Evolutionary conservation across 2,329 filamentous ascomycete species (phyloP).

Genomic region (Hymenoscyphus repandus): DNA sequence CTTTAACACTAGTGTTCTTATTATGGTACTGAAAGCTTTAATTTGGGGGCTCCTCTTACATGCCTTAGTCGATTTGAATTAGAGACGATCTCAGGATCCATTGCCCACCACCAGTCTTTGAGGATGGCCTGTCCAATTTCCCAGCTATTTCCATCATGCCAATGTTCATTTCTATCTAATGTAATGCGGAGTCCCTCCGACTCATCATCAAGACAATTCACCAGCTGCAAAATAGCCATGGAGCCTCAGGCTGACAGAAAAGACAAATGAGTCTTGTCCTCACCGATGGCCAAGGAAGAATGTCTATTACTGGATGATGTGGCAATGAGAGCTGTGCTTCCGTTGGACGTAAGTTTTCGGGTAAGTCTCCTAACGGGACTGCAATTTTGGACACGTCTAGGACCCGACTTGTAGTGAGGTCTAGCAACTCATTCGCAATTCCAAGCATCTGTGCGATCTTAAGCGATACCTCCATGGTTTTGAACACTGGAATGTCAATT

Average conservation of each 20-base stretch:
- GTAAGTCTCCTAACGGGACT: constrained; percentile 7
- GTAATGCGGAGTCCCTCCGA: constrained; percentile 15
- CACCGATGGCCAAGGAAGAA: constrained; percentile 17
- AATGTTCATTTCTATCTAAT: constrained; percentile 4
- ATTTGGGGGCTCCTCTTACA: constrained; percentile 10
- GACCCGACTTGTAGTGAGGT: background rate
- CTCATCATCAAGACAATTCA: constrained; percentile 14
- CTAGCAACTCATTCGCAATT: constrained; percentile 2
- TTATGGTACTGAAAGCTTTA: background rate
- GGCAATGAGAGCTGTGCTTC: constrained; percentile 11
- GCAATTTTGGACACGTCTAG: constrained; percentile 3
- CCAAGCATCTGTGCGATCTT: constrained; percentile 11
- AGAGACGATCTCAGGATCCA: constrained; percentile 11
- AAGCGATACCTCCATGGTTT: constrained; percentile 8
- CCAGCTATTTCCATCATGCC: constrained; percentile 12
- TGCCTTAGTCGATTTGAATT: constrained; percentile 13
- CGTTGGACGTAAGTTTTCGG: constrained; percentile 12
- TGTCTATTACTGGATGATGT: constrained; percentile 13
- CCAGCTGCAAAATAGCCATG: constrained; percentile 12
- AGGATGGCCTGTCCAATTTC: constrained; percentile 15
- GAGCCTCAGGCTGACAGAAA: constrained; percentile 15
- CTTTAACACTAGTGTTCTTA: background rate
- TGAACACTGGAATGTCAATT: constrained; percentile 10
- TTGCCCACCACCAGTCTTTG: constrained; percentile 16
- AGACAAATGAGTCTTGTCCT: constrained; percentile 15